Evolutionary conservation across 208 protist genomes (phyloP).

Genomic region (Leishmania lainsoni): DNA sequence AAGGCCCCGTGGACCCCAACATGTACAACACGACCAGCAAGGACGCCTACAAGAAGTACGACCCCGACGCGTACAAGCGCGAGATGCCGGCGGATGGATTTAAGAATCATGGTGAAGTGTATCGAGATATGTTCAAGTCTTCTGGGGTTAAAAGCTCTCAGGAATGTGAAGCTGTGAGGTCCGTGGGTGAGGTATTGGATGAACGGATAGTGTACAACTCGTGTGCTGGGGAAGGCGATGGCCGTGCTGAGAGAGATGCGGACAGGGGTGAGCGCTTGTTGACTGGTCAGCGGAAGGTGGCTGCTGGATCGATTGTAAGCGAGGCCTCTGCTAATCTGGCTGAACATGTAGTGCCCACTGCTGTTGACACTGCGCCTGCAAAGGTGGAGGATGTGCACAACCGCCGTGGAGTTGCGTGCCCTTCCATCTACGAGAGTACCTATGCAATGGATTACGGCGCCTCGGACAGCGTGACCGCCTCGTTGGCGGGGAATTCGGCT

Average conservation of each 20-base stretch:
- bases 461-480: not conserved
- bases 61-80: slow-evolving; percentile 32
- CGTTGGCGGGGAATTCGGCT: not conserved
- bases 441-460: not conserved
- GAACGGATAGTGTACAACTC: too few species aligned
- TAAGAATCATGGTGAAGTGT: not conserved
- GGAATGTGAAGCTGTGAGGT: too few species aligned
- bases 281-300: too few species aligned
- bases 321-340: not conserved
- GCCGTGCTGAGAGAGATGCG: too few species aligned
- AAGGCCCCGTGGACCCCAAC: not conserved
- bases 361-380: too few species aligned
- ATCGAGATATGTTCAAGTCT: fast-evolving
- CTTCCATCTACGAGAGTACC: slow-evolving; percentile 21
- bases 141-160: too few species aligned
- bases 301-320: too few species aligned
- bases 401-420: slow-evolving; percentile 8
- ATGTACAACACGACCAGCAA: slow-evolving; percentile 60
- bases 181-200: too few species aligned
- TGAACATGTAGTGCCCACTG: too few species aligned
- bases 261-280: fast-evolving
- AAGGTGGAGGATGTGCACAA: not conserved
- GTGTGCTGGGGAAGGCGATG: too few species aligned
- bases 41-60: slow-evolving; percentile 42
- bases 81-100: not conserved